Base-by-base conservation (phyloP, 768 basidiomycete species). In the Tylopilus sp. region DNA sequence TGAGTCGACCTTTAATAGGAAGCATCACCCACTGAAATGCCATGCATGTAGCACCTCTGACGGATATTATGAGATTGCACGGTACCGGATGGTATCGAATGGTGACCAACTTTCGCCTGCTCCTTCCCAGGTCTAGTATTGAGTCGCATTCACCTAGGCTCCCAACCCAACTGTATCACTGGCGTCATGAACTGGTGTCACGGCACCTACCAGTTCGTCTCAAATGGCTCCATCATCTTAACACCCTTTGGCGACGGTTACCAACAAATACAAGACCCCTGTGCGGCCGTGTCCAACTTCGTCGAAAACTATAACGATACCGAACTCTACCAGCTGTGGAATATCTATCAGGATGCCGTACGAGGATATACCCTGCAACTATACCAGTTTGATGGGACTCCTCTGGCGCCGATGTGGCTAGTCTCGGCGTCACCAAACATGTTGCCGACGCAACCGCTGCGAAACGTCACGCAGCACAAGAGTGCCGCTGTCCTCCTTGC, bases 181-280 rank as follows among this genome's bases (percentile, higher is more conserved):
- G 95, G 88, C 13, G 81, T 88, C 65, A 80, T 98, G 62, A 80
- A 82, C 61, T 99, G 91, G 90, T 83, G 83, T 56, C 97, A 98
- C 67, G 97, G 97, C 12, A 84, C 68, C 25, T 94, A 86, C 71
- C 52, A 64, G 0, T 70, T 88, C 40, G 71, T 81, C 52, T 20
- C 73, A 47, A 95, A 98, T 63, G 93, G 93, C 7, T 95, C 92
- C 10, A 80, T 98, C 52, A 67, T 79, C 36, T 71, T 92, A 62
- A 71, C 64, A 3, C 90, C 94, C 2, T 79, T 92, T 56, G 80
- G 77, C 17, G 95, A 99, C 66, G 95, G 95, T 15, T 90, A 82
- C 71, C 92, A 97, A 67, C 95, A 95, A 75, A 79, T 98, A 36
- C 93, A 99, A 74, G 88, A 95, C 58, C 87, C 93, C 0, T 99